Percentiles rank a stretch among this genome's conserved stretches.
Conservation (phyloP, 2,329 filamentous ascomycete species). For the Penicillium fuscoglaucum region DNA sequence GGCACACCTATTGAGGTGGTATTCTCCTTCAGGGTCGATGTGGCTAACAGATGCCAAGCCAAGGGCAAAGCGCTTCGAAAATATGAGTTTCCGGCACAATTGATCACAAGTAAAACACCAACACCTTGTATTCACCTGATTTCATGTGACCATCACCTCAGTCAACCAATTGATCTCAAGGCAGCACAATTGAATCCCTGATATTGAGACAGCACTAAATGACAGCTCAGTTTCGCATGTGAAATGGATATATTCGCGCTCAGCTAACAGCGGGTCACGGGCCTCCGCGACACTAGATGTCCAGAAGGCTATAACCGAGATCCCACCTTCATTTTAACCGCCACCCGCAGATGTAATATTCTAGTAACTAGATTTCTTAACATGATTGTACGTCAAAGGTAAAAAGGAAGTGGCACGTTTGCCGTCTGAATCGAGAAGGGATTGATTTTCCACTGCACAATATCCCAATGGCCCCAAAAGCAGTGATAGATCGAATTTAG, state of each 20-base stretch:
- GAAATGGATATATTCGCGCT: not conserved
- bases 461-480: not conserved
- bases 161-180: not conserved
- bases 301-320: not conserved
- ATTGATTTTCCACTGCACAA: not conserved
- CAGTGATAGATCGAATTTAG: too few relatives aligned
- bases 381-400: too few relatives aligned
- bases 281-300: not conserved
- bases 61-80: conserved; percentile 6
- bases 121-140: not conserved
- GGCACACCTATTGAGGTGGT: not conserved
- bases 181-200: not conserved
- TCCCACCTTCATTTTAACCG: not conserved
- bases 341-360: not conserved
- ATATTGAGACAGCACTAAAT: not conserved
- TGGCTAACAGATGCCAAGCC: conserved; percentile 1
- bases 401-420: conserved; percentile 8
- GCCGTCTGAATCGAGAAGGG: conserved; percentile 7
- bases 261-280: not conserved
- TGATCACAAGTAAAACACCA: not conserved
- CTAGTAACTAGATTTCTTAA: not conserved
- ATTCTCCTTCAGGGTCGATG: not conserved
- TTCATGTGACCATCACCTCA: not conserved
- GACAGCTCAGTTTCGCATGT: conserved; percentile 3
- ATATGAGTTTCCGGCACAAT: not conserved